phyloP scores from a whole-genome alignment of 163 green algal genomes.

The Scenedesmus sp. region DNA sequence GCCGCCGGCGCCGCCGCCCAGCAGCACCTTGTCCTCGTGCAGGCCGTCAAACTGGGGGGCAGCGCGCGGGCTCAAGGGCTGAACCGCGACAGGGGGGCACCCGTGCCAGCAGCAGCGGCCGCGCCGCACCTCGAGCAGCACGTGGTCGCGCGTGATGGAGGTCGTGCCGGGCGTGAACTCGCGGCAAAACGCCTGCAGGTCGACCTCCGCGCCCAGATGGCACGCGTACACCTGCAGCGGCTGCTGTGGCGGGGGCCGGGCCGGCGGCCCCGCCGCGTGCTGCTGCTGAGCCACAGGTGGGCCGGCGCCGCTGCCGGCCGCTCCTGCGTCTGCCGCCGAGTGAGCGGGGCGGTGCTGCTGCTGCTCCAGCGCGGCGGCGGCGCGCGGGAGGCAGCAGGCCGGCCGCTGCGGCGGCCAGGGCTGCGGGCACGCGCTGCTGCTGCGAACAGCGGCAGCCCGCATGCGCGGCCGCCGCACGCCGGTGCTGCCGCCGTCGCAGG shows the following conservation, averaged over 20 bases:
- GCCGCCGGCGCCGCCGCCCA: constrained; percentile 2
- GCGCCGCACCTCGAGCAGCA: constrained; percentile 2
- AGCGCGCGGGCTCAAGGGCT: too few relatives aligned
- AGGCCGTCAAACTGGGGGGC: background rate
- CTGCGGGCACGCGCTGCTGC: background rate
- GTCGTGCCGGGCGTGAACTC: background rate
- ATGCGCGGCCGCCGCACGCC: too few relatives aligned
- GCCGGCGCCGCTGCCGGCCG: background rate
- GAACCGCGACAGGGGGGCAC: too few relatives aligned
- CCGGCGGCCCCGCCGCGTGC: too few relatives aligned
- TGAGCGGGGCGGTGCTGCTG: background rate
- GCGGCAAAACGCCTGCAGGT: constrained; percentile 12
- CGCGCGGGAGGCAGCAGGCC: too few relatives aligned
- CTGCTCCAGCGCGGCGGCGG: background rate
- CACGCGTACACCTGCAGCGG: constrained; percentile 3
- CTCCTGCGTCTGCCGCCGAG: background rate
- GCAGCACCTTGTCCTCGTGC: constrained; percentile 23
- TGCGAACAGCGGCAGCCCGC: too few relatives aligned
- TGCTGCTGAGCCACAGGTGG: too few relatives aligned
- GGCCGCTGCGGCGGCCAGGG: too few relatives aligned
- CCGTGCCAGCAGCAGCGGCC: background rate
- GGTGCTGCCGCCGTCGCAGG: too few relatives aligned
- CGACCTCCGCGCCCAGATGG: constrained; percentile 30
- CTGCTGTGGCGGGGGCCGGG: background rate
- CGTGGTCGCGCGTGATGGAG: background rate